These are phyloP conservation scores for Rutstroemia sp. DNA, from an alignment of 2,329 filamentous ascomycete genomes.

Conservation along the genomic window DNA sequence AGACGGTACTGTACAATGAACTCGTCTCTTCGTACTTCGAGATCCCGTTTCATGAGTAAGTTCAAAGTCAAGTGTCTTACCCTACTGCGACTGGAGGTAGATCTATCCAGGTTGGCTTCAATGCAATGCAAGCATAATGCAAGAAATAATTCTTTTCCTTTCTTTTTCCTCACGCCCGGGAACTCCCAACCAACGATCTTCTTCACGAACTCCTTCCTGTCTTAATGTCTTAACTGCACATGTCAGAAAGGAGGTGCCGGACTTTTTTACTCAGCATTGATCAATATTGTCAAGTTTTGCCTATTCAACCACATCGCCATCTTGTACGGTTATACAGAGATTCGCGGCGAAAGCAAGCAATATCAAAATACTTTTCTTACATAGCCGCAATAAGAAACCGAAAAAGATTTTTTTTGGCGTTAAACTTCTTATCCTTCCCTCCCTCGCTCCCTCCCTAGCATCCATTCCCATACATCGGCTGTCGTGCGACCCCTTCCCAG, in stretches of 20 bases:
- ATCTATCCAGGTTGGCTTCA: background rate
- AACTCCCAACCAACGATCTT: too few relatives aligned
- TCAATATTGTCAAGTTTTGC: too few relatives aligned
- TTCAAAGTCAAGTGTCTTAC: background rate
- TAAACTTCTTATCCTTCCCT: background rate
- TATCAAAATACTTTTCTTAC: background rate
- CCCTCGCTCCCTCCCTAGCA: background rate
- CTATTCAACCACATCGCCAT: too few relatives aligned
- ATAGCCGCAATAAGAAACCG: constrained; percentile 7
- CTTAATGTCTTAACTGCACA: too few relatives aligned
- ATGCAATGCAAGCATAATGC: background rate
- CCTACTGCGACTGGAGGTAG: background rate
- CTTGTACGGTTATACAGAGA: background rate
- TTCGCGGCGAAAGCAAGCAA: background rate
- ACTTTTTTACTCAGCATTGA: too few relatives aligned
- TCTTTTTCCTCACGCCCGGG: too few relatives aligned
- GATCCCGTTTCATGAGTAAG: background rate
- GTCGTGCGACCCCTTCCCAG: constrained; percentile 5
- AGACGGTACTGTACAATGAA: too few relatives aligned
- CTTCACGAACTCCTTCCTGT: too few relatives aligned
- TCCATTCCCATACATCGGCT: background rate
- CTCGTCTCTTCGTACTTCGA: background rate
- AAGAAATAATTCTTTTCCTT: background rate
- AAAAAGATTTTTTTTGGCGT: background rate
- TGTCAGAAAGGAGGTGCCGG: too few relatives aligned